Evolutionary conservation across 345 rosid species (phyloP), one percentile per base, ranked within the genome.

Genomic region (Aquilaria malaccensis): DNA sequence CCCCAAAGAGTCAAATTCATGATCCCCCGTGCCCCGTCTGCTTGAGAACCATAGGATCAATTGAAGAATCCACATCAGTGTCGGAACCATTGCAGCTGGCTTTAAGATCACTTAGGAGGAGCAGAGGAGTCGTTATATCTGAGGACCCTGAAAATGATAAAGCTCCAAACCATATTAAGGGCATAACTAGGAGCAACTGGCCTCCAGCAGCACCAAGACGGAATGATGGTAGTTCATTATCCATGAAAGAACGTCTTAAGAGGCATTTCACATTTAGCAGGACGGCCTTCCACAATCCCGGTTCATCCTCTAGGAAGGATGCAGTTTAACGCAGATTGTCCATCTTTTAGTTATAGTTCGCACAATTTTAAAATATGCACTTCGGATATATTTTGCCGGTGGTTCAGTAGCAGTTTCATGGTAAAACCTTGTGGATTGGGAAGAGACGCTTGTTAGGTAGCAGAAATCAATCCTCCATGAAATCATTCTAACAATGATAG

Each of bases 11-110:
- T 58, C 84, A 92, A 67, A 74, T 76, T 41, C 78, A 79, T 59
- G 95, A 92, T 48, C 98, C 96, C 22, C 81, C 81, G 43, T 85
- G 93, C 68, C 96, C 91, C 54, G 58, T 68, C 49, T 92, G 95
- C 67, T 71, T 77, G 71, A 80, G 86, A 74, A 76, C 67, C 56
- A 31, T 77, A n/a, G 79, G 77, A 63, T 55, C 65, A 33, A 45
- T 65, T 1, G 84, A 81, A 50, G 91, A 81, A 64, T 73, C 81
- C 22, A 37, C 73, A 12, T 74, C 77, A 11, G 65, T 70, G 41
- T 73, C 91, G 11, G 95, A 86, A 71, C 83, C 92, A 14, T 74
- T 88, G 79, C 81, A 83, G 61, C 64, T 73, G 77, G 89, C 88
- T 33, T 63, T 88, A 48, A 86, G 83, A 68, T 76, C 95, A 29